Base-by-base conservation (phyloP, 352 stramenopile genomes). In the Pythium periplocum region DNA sequence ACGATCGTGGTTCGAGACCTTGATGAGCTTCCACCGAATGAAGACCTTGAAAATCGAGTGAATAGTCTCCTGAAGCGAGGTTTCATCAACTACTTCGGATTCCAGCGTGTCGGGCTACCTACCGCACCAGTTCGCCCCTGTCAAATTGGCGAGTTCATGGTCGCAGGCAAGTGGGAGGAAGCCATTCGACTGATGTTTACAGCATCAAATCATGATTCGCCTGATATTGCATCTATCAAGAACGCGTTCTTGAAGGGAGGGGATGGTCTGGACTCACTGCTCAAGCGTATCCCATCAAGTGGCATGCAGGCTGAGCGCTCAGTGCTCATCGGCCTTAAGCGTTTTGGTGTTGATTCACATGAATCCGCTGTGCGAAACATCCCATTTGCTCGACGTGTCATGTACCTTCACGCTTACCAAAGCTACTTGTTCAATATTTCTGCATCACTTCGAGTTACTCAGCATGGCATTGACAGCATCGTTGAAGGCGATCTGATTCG, bases 21-120 rank as follows among this genome's bases (percentile, higher is more conserved):
- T 26, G 17, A 26, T 26, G 17, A 26, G 17, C 17, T 26, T 26
- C 17, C 17, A 26, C 17, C 17, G 17, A 26, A 26, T 26, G 17
- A 26, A 26, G 17, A 26, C 17, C 17, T 26, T 26, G 17, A 26
- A 26, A 26, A 26, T 26, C 17, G 17, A 26, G 17, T 26, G 17
- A 26, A 26, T 26, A 26, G 17, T 26, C 17, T 26, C 17, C 17
- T 26, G 17, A 26, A 26, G 17, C 55, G 56, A 4, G 80, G 80
- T 2, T 91, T 90, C 42, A 53, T 74, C n/a, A 90, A 93, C 52
- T 93, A 87, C 66, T 93, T 91, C 65, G 80, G 83, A 7, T 87
- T 88, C 55, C 80, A 93, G 57, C 83, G 80, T 3, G 78, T 93
- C 42, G 80, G 83, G 0, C 49, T 74, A 1, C 77, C 78, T 1